Percentiles rank a stretch among this genome's conserved stretches.
Conservation (phyloP, 768 basidiomycete genomes). For the Hygrocybe coccinea region DNA sequence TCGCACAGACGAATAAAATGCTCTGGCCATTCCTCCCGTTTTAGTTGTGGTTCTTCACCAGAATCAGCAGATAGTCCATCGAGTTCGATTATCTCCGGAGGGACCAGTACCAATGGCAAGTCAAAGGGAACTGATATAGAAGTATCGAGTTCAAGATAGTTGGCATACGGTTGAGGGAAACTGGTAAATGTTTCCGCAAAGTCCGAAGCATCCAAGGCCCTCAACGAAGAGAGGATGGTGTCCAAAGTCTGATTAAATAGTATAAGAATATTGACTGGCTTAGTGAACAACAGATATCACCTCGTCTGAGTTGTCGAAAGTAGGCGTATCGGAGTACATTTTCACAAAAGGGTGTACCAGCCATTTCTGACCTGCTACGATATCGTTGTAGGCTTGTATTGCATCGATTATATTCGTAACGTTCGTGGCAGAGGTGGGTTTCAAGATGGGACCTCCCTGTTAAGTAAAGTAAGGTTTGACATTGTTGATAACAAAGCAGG, state of each 20-base stretch:
- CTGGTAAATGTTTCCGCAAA: slow-evolving; percentile 53
- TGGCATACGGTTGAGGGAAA: slow-evolving; percentile 62
- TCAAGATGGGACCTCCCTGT: slow-evolving; percentile 67
- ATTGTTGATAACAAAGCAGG: neutral
- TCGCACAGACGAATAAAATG: slow-evolving; percentile 67
- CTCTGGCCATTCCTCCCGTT: slow-evolving; percentile 81
- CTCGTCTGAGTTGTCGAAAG: slow-evolving; percentile 56
- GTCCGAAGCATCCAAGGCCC: slow-evolving; percentile 53
- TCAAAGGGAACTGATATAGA: slow-evolving; percentile 48
- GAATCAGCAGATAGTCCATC: slow-evolving; percentile 65
- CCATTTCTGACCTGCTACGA: slow-evolving; percentile 51
- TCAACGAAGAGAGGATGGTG: slow-evolving; percentile 58
- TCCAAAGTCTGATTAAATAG: slow-evolving; percentile 61
- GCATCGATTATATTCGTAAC: slow-evolving; percentile 65
- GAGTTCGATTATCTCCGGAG: slow-evolving; percentile 81
- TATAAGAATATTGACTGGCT: neutral
- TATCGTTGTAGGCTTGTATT: slow-evolving; percentile 67
- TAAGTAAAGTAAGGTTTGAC: neutral
- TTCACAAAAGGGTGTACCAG: slow-evolving; percentile 60
- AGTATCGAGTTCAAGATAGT: slow-evolving; percentile 41
- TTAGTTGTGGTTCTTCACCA: slow-evolving; percentile 63
- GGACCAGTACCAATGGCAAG: slow-evolving; percentile 76
- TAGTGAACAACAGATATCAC: slow-evolving; percentile 31
- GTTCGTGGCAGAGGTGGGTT: slow-evolving; percentile 52
- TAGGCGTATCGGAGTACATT: slow-evolving; percentile 41